A percentile compares a stretch with the other conserved stretches of the same genome.
phyloP scores from a whole-genome alignment of 176 grass and related monocot species.

The Puccinellia tenuiflora region DNA sequence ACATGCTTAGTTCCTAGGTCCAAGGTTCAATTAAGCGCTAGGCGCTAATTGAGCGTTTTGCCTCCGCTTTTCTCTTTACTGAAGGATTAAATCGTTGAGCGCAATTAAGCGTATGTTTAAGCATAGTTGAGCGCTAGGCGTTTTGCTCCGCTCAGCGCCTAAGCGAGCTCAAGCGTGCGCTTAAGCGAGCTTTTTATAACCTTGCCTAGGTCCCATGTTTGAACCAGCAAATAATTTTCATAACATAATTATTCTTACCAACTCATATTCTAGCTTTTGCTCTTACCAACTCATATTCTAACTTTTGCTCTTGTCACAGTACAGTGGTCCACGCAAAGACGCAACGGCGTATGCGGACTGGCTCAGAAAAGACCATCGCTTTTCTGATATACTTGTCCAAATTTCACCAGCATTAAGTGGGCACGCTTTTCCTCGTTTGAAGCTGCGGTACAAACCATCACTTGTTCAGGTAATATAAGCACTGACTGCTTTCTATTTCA shows the following conservation, averaged over 20 bases:
- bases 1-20: background rate
- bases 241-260: background rate
- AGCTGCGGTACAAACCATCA: conserved; percentile 80
- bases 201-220: background rate
- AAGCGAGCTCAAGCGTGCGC: too few relatives aligned
- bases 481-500: background rate
- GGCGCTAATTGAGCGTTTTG: too few relatives aligned
- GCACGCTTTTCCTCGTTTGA: conserved; percentile 89
- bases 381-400: conserved; percentile 77
- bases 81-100: too few relatives aligned
- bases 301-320: conserved; percentile 47
- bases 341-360: conserved; percentile 69
- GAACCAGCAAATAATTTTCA: background rate
- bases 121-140: too few relatives aligned
- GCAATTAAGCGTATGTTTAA: too few relatives aligned
- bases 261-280: background rate
- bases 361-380: conserved; percentile 61
- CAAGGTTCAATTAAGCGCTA: too few relatives aligned
- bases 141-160: too few relatives aligned
- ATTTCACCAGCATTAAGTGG: conserved; percentile 43
- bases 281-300: conserved; percentile 25
- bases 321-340: conserved; percentile 79
- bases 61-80: too few relatives aligned
- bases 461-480: conserved; percentile 71
- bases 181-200: too few relatives aligned